Base-by-base conservation (phyloP, 2,329 filamentous ascomycete genomes). In the Hypocreales sp. region DNA sequence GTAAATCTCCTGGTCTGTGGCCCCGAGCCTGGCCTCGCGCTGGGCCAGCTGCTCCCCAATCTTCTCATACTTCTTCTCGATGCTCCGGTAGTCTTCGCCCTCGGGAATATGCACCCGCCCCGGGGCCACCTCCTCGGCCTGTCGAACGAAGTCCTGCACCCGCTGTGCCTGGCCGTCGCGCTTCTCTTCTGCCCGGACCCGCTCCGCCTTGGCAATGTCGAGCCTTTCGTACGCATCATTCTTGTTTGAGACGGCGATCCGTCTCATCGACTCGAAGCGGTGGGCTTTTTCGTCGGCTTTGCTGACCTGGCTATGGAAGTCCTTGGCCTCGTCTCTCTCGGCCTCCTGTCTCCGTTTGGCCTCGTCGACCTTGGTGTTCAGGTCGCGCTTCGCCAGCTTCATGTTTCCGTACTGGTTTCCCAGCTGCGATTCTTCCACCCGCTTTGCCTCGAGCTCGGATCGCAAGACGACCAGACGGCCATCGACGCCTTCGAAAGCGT, bases 401-500 rank as follows among this genome's bases (percentile, higher is more conserved):
- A 70, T 50, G 28, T 59, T 56, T 13, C 64, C 70, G 36, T 66
- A 75, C 31, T 72, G 63, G 9, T 53, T 42, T 44, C 72, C 64
- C 15, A 66, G 56, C 25, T 64, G 58, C 2, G 61, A 53, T 9
- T 52, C 49, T 34, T 62, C 48, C 3, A 48, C 47, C 7, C 73
- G 67, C 30, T 58, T 51, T 4, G 72, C 64, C 26, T 56, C 47
- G 1, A 92, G 60, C 25, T 70, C 58, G 11, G 57, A 50, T 29
- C 65, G 65, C 2, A 83, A 55, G 9, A 55, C 55, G 24, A 72
- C 64, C 1, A 87, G 55, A 28, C 64, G 63, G 26, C 69, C 74
- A 42, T 83, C 81, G 29, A 72, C 69, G 4, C 77, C 75, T 33
- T 79, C 67, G 25, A 70, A 68, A 15, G 56, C 62, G 35, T 82